These are phyloP conservation scores for Trametes cubensis DNA, from an alignment of 768 basidiomycete species.

Conservation along the genomic window DNA sequence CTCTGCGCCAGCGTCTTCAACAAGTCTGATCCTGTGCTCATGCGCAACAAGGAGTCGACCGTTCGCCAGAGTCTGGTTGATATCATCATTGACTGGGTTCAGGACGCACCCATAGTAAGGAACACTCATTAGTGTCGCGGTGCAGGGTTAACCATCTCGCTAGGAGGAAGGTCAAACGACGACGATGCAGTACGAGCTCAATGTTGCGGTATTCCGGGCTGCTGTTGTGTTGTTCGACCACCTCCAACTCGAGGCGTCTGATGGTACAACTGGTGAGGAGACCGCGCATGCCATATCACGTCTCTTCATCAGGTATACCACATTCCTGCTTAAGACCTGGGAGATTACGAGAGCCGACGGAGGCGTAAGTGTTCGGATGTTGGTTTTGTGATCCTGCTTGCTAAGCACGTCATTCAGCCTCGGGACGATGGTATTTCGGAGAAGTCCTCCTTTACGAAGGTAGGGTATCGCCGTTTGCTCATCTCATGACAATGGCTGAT, in stretches of 20 bases:
- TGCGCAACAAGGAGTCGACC: conserved; percentile 63
- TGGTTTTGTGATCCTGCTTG: neutral
- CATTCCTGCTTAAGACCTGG: conserved; percentile 62
- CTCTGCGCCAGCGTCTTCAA: conserved; percentile 71
- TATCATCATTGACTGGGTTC: conserved; percentile 79
- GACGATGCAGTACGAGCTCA: conserved; percentile 63
- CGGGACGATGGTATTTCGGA: conserved; percentile 34
- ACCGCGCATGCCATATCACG: conserved; percentile 71
- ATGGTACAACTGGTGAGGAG: conserved; percentile 62
- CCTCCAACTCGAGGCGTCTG: conserved; percentile 64
- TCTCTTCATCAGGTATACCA: conserved; percentile 78
- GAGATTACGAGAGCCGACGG: conserved; percentile 53
- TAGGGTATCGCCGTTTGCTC: conserved; percentile 15
- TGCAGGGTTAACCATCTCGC: neutral
- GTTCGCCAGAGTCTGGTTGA: conserved; percentile 76
- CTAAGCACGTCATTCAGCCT: conserved; percentile 11
- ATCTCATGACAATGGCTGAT: neutral
- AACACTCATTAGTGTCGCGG: neutral
- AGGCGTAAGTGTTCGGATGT: conserved; percentile 26
- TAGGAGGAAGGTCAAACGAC: conserved; percentile 40
- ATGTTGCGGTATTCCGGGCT: conserved; percentile 72
- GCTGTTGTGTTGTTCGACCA: conserved; percentile 76
- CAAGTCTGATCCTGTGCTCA: conserved; percentile 58
- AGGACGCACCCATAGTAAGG: conserved; percentile 54
- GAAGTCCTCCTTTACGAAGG: conserved; percentile 29